Base-by-base conservation (phyloP, 2,329 filamentous ascomycete species). In the Fusarium torulosum region DNA sequence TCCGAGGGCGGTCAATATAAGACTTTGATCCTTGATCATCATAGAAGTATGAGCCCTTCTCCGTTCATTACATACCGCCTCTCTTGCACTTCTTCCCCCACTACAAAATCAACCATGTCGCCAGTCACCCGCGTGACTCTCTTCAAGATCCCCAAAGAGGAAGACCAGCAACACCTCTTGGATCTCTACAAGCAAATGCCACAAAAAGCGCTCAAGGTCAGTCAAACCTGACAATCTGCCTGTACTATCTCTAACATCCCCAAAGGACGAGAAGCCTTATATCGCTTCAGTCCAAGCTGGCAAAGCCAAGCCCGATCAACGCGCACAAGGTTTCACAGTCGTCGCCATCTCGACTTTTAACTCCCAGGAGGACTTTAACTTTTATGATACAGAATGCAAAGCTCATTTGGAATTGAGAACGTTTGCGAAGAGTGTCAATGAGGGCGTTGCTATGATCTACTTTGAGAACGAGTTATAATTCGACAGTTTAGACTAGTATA, bases 241-340 rank as follows among this genome's bases (percentile, higher is more conserved):
- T 3, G 4, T 14, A 13, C 40, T 1, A 0, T 3, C 2, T 10
- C 10, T 41, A 31, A 19, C 4, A 20, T 3, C 7, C 6, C 0
- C 5, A 37, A 37, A 90, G 88, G 82, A 89, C 57, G 87, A 86
- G 43, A 85, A 88, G 63, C 85, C 85, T 1, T 90, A 90, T 71
- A 88, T 90, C 46, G 67, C 84, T 37, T 79, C 81, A 4, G 81
- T 84, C 0, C 53, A 79, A 77, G 87, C 83, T 1, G 83, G 82
- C 5, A 74, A 77, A 6, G 81, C 85, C 0, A 78, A 85, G 56
- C 76, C 82, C 4, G 86, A 89, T 62, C 80, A 84, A 6, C 83
- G 88, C 6, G 83, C 79, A 58, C 83, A 88, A 67, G 88, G 88
- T 6, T 89, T 82, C 76, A 90, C 84, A 3, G 58, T 90, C 38